Base-by-base conservation (phyloP, 257 asterid genomes). In the Solanum sparsipilum region DNA sequence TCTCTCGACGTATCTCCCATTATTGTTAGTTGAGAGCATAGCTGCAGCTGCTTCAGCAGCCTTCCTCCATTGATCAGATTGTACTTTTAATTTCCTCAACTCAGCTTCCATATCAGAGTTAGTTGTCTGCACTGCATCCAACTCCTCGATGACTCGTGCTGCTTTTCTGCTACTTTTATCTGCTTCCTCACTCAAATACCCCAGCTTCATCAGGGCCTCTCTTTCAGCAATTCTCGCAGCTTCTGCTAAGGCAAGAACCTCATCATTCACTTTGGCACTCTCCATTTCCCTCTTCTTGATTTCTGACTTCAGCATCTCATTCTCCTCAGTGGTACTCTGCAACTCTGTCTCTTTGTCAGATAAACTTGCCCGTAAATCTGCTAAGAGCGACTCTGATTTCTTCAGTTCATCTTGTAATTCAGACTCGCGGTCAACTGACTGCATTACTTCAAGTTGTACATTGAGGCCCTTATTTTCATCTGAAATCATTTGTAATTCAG, bases 11-110 rank as follows among this genome's bases (percentile, higher is more conserved):
- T 88, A 88, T 71, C 94, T 96, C 74, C 94, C 96, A 32, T 91
- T 93, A 35, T 90, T 93, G 18, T 92, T 96, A 7, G 88, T 76
- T 20, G 97, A 92, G 82, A 97, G 98, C 91, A 97, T 94, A 46
- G 98, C 90, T 5, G 99, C 94, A 74, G 99, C 98, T 1, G 97
- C 98, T 91, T 96, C 98, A 0, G 98, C 99, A 7, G 99, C 99
- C 88, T 97, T 97, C 88, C 99, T 94, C 99, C 99, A 97, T 84
- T 97, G 99, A 88, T 96, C 98, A 1, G 98, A 91, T 83, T 96
- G 99, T 88, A 95, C 96, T 85, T 93, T 97, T 87, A 97, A 74
- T 87, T 91, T 93, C 91, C 95, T 93, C 78, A 97, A 63, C 79
- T 97, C 99, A 18, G 92, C 94, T 88, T 97, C 99, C 94, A 96